These are phyloP conservation scores for Aspergillus sp. DNA, from an alignment of 2,329 filamentous ascomycete genomes.

Conservation along the genomic window DNA sequence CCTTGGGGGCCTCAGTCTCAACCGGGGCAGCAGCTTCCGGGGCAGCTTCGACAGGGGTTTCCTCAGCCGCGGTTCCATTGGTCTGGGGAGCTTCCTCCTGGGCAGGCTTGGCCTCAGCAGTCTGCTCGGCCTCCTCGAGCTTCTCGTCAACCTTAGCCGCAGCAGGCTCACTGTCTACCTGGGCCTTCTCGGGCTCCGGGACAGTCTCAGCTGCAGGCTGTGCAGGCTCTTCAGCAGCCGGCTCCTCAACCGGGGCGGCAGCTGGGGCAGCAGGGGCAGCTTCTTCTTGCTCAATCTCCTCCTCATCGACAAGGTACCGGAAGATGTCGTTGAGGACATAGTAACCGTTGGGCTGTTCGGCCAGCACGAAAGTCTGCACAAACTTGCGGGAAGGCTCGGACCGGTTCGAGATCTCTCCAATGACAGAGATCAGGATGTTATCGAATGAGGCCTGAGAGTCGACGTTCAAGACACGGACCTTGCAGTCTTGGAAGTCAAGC, in stretches of 20 bases:
- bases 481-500: conserved; percentile 94
- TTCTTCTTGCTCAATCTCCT: conserved; percentile 55
- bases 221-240: conserved; percentile 48
- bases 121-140: conserved; percentile 65
- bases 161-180: conserved; percentile 47
- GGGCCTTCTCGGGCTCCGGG: conserved; percentile 22
- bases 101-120: conserved; percentile 43
- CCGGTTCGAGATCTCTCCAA: conserved; percentile 97
- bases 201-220: conserved; percentile 44
- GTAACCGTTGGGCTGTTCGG: conserved; percentile 93
- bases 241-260: conserved; percentile 47
- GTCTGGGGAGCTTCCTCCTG: conserved; percentile 38
- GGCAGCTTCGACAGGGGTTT: conserved; percentile 19
- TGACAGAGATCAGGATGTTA: conserved; percentile 96
- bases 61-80: conserved; percentile 31
- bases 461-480: conserved; percentile 96
- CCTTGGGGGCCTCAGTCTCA: conserved; percentile 44
- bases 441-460: conserved; percentile 91
- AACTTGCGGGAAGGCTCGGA: conserved; percentile 90
- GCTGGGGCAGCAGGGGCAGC: conserved; percentile 29
- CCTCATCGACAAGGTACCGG: conserved; percentile 84
- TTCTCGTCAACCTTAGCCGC: conserved; percentile 68
- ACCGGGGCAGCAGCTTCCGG: conserved; percentile 37
- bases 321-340: conserved; percentile 99
- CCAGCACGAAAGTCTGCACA: conserved; percentile 95